A percentile compares a stretch with the other conserved stretches of the same genome.
phyloP scores from a whole-genome alignment of 805 yeast species.

The Pichia nanzhaoensis region DNA sequence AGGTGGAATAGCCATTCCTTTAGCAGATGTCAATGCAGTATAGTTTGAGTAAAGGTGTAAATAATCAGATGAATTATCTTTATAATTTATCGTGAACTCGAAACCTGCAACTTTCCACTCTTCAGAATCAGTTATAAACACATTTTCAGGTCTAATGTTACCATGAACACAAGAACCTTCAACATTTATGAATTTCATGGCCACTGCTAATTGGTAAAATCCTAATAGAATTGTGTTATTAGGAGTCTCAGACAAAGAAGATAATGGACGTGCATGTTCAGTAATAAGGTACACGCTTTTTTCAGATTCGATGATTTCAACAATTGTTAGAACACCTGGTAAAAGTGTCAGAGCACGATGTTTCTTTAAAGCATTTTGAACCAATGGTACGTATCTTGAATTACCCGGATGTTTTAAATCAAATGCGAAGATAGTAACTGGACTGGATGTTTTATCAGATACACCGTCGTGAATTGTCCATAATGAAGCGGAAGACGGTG shows the following conservation, averaged over 20 bases:
- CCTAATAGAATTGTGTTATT: conserved; percentile 43
- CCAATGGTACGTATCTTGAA: conserved; percentile 30
- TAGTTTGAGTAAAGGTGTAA: conserved; percentile 16
- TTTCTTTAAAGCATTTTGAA: conserved; percentile 39
- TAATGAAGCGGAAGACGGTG: conserved; percentile 31
- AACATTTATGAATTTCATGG: conserved; percentile 50
- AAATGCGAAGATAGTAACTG: conserved; percentile 62
- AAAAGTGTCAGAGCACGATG: conserved; percentile 48
- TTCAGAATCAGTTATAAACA: conserved; percentile 62
- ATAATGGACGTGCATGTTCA: conserved; percentile 56
- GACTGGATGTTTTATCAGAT: conserved; percentile 42
- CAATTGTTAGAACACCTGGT: conserved; percentile 60
- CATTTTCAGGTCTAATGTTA: conserved; percentile 42
- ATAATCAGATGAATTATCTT: conserved; percentile 35
- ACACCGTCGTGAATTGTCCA: conserved; percentile 64
- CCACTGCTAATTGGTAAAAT: conserved; percentile 44
- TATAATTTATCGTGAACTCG: conserved; percentile 52
- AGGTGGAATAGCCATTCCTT: conserved; percentile 36
- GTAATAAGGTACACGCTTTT: conserved; percentile 52
- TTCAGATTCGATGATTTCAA: conserved; percentile 63
- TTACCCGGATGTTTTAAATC: conserved; percentile 37
- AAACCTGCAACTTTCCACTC: conserved; percentile 85
- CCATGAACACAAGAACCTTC: conserved; percentile 61
- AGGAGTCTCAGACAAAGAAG: conserved; percentile 24
- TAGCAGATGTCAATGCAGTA: conserved; percentile 23